Percentiles rank a stretch among this genome's conserved stretches.
Evolutionary conservation across 345 rosid species (phyloP).

Genomic region (Bretschneidera sinensis): DNA sequence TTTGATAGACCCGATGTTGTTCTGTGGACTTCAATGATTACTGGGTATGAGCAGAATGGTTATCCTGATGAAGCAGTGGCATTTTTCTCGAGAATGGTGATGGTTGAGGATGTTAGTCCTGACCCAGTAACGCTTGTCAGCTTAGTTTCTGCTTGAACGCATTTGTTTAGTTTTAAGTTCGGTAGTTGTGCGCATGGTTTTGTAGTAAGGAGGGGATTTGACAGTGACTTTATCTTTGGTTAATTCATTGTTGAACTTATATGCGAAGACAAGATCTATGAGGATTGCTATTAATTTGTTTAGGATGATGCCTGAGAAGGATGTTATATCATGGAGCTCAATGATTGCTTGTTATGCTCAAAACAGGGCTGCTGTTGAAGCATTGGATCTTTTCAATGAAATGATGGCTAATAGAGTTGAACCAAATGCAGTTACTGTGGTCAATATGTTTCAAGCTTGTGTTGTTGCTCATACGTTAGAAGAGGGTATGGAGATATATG

Average conservation of each 20-base stretch:
- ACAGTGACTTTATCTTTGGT: conserved; percentile 25
- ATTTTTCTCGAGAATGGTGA: conserved; percentile 36
- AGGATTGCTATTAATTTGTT: conserved; percentile 32
- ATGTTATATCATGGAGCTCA: conserved; percentile 59
- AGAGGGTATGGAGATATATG: conserved; percentile 42
- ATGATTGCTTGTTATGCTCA: conserved; percentile 39
- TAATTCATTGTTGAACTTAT: conserved; percentile 48
- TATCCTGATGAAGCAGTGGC: conserved; percentile 33
- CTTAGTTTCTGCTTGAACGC: conserved; percentile 50
- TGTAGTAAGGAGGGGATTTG: conserved; percentile 37
- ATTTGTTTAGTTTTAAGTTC: conserved; percentile 29
- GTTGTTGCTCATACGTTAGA: conserved; percentile 35
- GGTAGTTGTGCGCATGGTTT: conserved; percentile 48
- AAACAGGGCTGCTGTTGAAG: conserved; percentile 32
- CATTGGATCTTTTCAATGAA: conserved; percentile 34
- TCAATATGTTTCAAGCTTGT: conserved; percentile 48
- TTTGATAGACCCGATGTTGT: conserved; percentile 43
- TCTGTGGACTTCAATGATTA: conserved; percentile 58
- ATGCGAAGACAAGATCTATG: conserved; percentile 34
- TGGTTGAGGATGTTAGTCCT: conserved; percentile 27
- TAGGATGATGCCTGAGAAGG: conserved; percentile 34
- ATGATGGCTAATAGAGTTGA: conserved; percentile 35
- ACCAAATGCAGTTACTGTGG: conserved; percentile 36
- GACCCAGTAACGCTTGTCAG: conserved; percentile 43
- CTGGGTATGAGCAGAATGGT: conserved; percentile 48